Percentiles rank a stretch among this genome's conserved stretches.
phyloP scores from a whole-genome alignment of 805 yeast species.

The Wickerhamiella sorbophila region DNA sequence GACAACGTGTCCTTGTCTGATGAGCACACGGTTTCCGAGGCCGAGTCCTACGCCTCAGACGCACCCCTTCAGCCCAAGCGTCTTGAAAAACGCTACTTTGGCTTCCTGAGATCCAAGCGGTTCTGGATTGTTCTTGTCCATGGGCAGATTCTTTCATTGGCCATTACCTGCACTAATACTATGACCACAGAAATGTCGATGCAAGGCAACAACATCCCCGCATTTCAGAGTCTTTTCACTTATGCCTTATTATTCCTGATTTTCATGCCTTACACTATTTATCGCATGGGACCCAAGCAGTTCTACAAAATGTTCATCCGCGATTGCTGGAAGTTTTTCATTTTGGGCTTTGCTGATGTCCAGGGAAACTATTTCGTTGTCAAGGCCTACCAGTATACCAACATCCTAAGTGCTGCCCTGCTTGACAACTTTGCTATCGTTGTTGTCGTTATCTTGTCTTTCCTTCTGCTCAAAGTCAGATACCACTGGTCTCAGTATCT shows the following conservation, averaged over 20 bases:
- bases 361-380: constrained; percentile 35
- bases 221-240: constrained; percentile 31
- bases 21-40: background rate
- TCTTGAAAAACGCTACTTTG: constrained; percentile 15
- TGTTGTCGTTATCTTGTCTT: constrained; percentile 31
- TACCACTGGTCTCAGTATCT: constrained; percentile 33
- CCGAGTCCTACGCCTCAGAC: background rate
- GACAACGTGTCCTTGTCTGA: background rate
- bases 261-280: constrained; percentile 29
- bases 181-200: constrained; percentile 29
- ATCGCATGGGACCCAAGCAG: constrained; percentile 27
- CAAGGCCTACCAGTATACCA: constrained; percentile 32
- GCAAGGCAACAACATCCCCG: constrained; percentile 30
- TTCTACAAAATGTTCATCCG: constrained; percentile 21
- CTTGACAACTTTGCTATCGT: constrained; percentile 34
- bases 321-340: constrained; percentile 32
- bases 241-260: constrained; percentile 27
- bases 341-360: constrained; percentile 32
- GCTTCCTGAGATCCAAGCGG: constrained; percentile 22
- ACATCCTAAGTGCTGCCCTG: constrained; percentile 30
- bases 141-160: constrained; percentile 31
- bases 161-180: constrained; percentile 32
- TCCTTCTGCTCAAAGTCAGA: constrained; percentile 30
- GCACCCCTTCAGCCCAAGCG: background rate
- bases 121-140: constrained; percentile 30